These are phyloP conservation scores for Mucor velutinosus DNA, from an alignment of 371 early-diverging fungal species.

Conservation along the genomic window DNA sequence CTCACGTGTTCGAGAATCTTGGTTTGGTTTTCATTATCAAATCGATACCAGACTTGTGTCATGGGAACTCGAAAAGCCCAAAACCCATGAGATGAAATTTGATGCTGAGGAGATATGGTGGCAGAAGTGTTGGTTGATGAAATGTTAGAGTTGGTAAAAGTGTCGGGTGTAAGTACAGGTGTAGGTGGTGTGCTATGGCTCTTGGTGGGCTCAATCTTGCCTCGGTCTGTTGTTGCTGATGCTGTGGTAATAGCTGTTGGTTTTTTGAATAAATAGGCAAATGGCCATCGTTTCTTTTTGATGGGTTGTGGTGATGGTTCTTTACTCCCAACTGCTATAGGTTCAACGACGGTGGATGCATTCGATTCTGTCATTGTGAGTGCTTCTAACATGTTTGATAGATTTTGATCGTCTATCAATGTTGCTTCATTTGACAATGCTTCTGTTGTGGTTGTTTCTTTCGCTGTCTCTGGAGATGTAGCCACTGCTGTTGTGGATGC, in stretches of 20 bases:
- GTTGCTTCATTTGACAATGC: too few species aligned
- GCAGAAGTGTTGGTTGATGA: background rate
- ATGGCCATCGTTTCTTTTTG: slow-evolving; percentile 16
- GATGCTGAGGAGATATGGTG: background rate
- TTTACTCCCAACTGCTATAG: background rate
- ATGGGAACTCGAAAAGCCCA: slow-evolving; percentile 16
- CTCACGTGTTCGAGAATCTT: slow-evolving; percentile 12
- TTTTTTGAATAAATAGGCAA: slow-evolving; percentile 6
- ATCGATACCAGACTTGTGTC: slow-evolving; percentile 10
- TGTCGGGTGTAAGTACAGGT: slow-evolving; percentile 6
- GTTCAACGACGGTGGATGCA: background rate
- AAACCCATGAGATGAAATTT: background rate
- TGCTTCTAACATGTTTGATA: background rate
- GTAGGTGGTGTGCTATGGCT: slow-evolving; percentile 3
- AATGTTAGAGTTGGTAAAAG: background rate
- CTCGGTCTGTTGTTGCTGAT: background rate
- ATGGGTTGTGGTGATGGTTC: background rate
- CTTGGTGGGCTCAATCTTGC: background rate
- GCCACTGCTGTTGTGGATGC: background rate
- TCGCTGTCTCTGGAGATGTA: background rate
- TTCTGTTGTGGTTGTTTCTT: background rate
- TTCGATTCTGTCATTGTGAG: background rate
- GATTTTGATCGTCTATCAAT: background rate
- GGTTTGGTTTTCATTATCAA: slow-evolving; percentile 21
- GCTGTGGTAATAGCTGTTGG: background rate